A percentile compares a stretch with the other conserved stretches of the same genome.
Conservation (phyloP, 768 basidiomycete species). For the Antrodiella citrinella region DNA sequence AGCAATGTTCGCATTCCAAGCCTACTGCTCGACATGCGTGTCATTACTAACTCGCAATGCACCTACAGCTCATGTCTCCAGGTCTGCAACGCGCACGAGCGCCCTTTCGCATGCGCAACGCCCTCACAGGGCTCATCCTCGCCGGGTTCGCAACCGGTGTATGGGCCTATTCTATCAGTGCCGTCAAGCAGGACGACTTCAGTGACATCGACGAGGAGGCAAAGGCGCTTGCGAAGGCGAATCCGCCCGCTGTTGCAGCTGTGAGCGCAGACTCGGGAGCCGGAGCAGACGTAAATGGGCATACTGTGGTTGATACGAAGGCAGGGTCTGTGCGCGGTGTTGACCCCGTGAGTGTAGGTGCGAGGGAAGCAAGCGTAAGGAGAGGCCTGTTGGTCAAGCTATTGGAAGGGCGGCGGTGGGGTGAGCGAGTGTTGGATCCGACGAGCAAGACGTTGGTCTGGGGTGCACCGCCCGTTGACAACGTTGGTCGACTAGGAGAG, state of each 20-base stretch:
- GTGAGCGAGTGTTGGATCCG: constrained; percentile 49
- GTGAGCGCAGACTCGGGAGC: constrained; percentile 9
- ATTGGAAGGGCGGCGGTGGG: constrained; percentile 3
- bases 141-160: constrained; percentile 72
- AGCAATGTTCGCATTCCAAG: constrained; percentile 24
- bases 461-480: constrained; percentile 67
- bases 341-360: background rate
- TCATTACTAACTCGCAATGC: background rate
- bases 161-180: constrained; percentile 89
- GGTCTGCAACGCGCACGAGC: constrained; percentile 82
- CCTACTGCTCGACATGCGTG: background rate
- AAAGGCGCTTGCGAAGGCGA: constrained; percentile 50
- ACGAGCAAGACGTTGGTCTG: constrained; percentile 55
- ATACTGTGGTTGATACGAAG: constrained; percentile 16
- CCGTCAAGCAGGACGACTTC: constrained; percentile 91
- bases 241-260: constrained; percentile 30
- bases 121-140: constrained; percentile 65
- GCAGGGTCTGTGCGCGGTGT: constrained; percentile 6
- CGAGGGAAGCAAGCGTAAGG: background rate
- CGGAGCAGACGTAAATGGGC: constrained; percentile 20
- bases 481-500: constrained; percentile 29
- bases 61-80: constrained; percentile 67
- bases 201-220: constrained; percentile 81
- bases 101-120: constrained; percentile 75
- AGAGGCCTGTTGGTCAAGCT: background rate